Conservation (phyloP, 306 rosid genomes). For the Comarum palustre region DNA sequence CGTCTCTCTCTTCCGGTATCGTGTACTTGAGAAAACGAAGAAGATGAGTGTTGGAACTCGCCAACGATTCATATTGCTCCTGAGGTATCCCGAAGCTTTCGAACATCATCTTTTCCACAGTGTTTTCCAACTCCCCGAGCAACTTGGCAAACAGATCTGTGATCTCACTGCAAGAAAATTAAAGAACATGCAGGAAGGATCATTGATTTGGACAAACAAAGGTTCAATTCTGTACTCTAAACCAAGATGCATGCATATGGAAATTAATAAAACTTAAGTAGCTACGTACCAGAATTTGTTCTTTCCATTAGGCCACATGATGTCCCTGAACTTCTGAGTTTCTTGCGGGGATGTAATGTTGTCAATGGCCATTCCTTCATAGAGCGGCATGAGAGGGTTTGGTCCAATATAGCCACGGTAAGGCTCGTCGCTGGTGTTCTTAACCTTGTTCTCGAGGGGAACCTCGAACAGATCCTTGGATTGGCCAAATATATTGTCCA, state of each 20-base stretch:
- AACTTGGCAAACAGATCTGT: neutral
- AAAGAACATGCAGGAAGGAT: too few species aligned
- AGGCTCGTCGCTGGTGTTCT: neutral
- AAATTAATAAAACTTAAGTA: neutral
- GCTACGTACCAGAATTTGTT: neutral
- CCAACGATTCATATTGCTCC: neutral
- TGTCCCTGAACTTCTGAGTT: neutral
- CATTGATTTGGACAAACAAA: too few species aligned
- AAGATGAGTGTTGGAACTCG: neutral
- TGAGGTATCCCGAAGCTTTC: neutral
- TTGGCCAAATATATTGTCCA: slow-evolving; percentile 1
- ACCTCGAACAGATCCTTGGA: slow-evolving; percentile 8
- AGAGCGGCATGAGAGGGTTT: neutral
- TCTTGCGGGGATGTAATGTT: neutral
- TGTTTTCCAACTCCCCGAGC: neutral
- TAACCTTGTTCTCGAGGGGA: neutral
- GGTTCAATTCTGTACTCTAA: too few species aligned
- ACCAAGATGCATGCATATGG: too few species aligned
- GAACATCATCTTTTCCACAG: neutral
- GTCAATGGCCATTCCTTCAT: neutral
- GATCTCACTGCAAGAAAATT: neutral
- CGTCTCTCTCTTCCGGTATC: neutral
- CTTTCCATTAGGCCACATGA: slow-evolving; percentile 11
- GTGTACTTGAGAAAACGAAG: slow-evolving; percentile 9
- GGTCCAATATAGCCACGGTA: neutral